phyloP scores from a whole-genome alignment of 2,329 filamentous ascomycete species.

The Hirsutella rhossiliensis region DNA sequence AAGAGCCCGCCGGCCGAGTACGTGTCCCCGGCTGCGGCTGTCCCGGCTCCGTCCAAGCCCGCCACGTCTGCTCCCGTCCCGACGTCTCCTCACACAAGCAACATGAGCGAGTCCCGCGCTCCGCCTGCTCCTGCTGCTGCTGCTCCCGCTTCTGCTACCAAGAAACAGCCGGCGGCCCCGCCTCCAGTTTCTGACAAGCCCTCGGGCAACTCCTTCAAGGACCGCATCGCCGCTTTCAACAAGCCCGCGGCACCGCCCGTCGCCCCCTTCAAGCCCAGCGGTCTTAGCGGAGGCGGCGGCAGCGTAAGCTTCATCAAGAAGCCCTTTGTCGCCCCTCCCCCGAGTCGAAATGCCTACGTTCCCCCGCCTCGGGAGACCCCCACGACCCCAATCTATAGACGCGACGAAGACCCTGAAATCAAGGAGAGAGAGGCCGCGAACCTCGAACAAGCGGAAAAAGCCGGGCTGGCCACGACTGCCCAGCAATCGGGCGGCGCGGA shows the following conservation, averaged over 20 bases:
- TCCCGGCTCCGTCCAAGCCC: slow-evolving; percentile 16
- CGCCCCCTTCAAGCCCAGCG: slow-evolving; percentile 77
- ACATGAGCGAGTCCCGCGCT: slow-evolving; percentile 27
- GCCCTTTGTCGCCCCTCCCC: slow-evolving; percentile 89
- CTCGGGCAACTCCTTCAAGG: slow-evolving; percentile 66
- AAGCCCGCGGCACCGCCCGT: slow-evolving; percentile 74
- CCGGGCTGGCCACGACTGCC: slow-evolving; percentile 41
- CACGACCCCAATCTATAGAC: slow-evolving; percentile 63
- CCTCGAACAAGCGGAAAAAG: slow-evolving; percentile 53
- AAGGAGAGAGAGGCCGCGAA: slow-evolving; percentile 54
- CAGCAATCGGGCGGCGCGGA: slow-evolving; percentile 36
- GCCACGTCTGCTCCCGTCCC: slow-evolving; percentile 12
- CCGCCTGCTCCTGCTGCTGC: slow-evolving; percentile 18
- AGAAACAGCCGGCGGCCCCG: slow-evolving; percentile 38
- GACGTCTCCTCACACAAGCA: slow-evolving; percentile 15
- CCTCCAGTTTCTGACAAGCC: slow-evolving; percentile 68
- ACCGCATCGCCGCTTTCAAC: slow-evolving; percentile 96
- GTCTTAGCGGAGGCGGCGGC: slow-evolving; percentile 38
- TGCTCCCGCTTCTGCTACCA: slow-evolving; percentile 12
- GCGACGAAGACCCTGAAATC: slow-evolving; percentile 75
- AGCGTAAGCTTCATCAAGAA: slow-evolving; percentile 78
- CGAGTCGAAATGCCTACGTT: slow-evolving; percentile 83
- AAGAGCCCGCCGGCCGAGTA: slow-evolving; percentile 21
- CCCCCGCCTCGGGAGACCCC: slow-evolving; percentile 62
- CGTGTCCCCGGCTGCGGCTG: slow-evolving; percentile 17